These are phyloP conservation scores for Suhomyces maxii DNA, from an alignment of 1,139 yeast species.

Conservation along the genomic window DNA sequence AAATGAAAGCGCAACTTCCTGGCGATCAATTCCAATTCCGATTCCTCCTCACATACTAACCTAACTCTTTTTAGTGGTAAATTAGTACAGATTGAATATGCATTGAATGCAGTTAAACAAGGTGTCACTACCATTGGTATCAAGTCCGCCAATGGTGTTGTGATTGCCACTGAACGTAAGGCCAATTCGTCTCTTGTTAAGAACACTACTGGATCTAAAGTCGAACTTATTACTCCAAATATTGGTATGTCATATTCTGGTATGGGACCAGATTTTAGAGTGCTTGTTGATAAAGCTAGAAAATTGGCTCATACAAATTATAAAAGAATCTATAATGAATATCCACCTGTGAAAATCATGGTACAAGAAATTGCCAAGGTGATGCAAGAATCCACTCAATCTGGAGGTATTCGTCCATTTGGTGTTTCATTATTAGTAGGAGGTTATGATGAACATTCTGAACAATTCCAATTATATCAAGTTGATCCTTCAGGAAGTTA, in stretches of 20 bases:
- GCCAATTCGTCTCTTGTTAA: conserved; percentile 77
- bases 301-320: conserved; percentile 91
- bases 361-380: conserved; percentile 94
- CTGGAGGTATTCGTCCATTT: conserved; percentile 97
- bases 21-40: neutral
- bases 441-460: conserved; percentile 81
- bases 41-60: conserved; percentile 4
- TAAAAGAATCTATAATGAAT: conserved; percentile 90
- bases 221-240: conserved; percentile 86
- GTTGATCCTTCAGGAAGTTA: conserved; percentile 98
- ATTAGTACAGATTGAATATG: conserved; percentile 96
- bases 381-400: conserved; percentile 98
- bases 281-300: conserved; percentile 89
- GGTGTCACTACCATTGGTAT: conserved; percentile 98
- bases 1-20: neutral
- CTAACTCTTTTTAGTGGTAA: conserved; percentile 66
- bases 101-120: conserved; percentile 94
- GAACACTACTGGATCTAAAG: conserved; percentile 73
- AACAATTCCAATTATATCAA: conserved; percentile 82
- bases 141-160: conserved; percentile 94
- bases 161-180: conserved; percentile 94
- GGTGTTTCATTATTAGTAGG: conserved; percentile 95
- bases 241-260: conserved; percentile 97
- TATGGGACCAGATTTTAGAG: conserved; percentile 98
- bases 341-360: conserved; percentile 93